Evolutionary conservation across 768 basidiomycete genomes (phyloP), one percentile per base, ranked within the genome.

Genomic region (Leucosporidium yakuticum): DNA sequence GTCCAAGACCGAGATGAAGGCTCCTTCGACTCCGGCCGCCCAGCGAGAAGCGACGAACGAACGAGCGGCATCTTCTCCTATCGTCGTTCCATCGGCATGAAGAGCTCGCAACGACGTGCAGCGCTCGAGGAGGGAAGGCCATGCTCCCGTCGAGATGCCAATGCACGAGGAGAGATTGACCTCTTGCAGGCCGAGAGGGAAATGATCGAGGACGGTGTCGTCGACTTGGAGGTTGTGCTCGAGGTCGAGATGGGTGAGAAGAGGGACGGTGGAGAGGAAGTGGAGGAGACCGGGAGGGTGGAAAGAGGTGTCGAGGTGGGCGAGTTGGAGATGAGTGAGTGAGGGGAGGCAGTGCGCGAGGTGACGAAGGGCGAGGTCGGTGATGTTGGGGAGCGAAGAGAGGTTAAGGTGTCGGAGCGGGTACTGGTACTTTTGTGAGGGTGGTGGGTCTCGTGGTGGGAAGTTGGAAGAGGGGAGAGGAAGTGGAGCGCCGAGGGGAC

Each of bases 271-370:
- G 1, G 25, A 7, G 25, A 54, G 25, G 27, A 54, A 31, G 27
- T 54, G 25, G 27, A 54, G 2, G 1, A 54, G 27, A 14, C 91
- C 91, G 4, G 84, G 84, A 69, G 90, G 86, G 69, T 83, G 84
- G 69, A 93, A 78, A 6, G 25, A 17, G 19, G 82, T 75, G 19
- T 89, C 87, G 29, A 94, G 84, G 14, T 87, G 86, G 0, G 87
- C 89, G 65, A 94, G 76, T 78, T 96, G 91, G 53, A 96, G 80
- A 63, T 85, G 84, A 74, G 89, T 86, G 20, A 96, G 83, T 60
- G 81, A 77, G 0, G 92, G 91, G 17, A 91, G 82, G 17, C 85
- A 81, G 74, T 85, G 78, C 19, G 88, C 85, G 49, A 96, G 79
- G 76, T 88, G 85, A 25, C 85, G 83, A 75, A 90, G 89, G 11